A percentile compares a stretch with the other conserved stretches of the same genome.
Conservation (phyloP, 208 protist genomes). For the Acanthamoeba healyi region DNA sequence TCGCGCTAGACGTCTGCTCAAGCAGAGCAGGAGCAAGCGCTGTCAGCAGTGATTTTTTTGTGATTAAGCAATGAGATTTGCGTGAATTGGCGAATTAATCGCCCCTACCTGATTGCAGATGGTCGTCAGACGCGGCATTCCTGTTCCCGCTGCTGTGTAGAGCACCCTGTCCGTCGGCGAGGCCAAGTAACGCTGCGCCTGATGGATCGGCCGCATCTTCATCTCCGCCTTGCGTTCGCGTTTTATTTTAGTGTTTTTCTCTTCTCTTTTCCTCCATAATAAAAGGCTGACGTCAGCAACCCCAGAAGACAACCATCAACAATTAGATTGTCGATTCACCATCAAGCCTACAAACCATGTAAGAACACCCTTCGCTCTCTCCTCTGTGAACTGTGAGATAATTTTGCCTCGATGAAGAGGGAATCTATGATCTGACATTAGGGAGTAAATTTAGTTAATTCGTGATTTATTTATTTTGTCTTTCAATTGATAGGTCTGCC, state of each 20-base stretch:
- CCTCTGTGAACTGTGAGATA: too few species aligned
- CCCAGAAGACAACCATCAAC: background rate
- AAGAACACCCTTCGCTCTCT: background rate
- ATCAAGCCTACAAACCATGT: background rate
- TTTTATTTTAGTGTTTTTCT: background rate
- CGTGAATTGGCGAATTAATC: too few species aligned
- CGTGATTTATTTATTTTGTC: background rate
- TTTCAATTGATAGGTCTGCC: background rate
- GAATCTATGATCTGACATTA: background rate
- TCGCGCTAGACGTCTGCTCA: too few species aligned
- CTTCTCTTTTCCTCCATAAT: background rate
- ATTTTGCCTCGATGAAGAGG: background rate
- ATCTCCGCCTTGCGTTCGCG: background rate
- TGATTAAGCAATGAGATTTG: too few species aligned
- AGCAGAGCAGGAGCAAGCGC: too few species aligned
- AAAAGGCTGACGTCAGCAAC: background rate
- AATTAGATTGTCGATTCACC: background rate
- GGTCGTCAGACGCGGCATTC: too few species aligned
- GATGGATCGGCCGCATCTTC: background rate
- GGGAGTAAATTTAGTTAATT: background rate
- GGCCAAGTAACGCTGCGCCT: background rate
- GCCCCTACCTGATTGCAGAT: too few species aligned
- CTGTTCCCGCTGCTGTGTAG: too few species aligned
- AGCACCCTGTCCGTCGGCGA: background rate
- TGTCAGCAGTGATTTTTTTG: too few species aligned